These are phyloP conservation scores for Eimeria falciformis DNA, from an alignment of 169 alveolate genomes.

Conservation along the genomic window DNA sequence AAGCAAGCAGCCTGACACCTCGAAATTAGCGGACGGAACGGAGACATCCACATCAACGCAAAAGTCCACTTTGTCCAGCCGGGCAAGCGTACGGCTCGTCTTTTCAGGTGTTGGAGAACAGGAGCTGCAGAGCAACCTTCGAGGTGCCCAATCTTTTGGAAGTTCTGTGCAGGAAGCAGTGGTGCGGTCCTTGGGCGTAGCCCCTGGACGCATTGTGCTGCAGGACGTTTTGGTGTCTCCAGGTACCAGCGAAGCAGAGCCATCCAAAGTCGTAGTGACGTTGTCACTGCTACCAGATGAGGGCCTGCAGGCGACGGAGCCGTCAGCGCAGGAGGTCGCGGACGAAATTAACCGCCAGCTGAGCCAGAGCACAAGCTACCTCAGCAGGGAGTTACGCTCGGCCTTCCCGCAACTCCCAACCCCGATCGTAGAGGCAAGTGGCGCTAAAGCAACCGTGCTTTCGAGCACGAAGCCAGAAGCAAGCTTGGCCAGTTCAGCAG, in stretches of 20 bases:
- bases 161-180: constrained; percentile 15
- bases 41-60: background rate
- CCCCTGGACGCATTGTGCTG: background rate
- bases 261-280: background rate
- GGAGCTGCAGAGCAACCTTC: constrained; percentile 1
- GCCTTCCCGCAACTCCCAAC: constrained; percentile 36
- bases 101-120: constrained; percentile 1
- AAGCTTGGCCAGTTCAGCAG: too few relatives aligned
- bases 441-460: too few relatives aligned
- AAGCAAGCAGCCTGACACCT: background rate
- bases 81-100: background rate
- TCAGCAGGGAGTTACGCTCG: background rate
- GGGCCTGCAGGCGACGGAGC: background rate
- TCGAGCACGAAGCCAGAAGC: too few relatives aligned
- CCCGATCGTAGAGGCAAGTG: too few relatives aligned
- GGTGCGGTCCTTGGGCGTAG: constrained; percentile 26
- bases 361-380: background rate
- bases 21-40: background rate
- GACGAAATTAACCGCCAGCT: background rate
- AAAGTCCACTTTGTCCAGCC: background rate
- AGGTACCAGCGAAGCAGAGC: background rate
- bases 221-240: background rate
- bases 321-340: constrained; percentile 8
- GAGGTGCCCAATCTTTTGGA: constrained; percentile 29
- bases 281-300: background rate